These are phyloP conservation scores for Rhodamnia argentea DNA, from an alignment of 345 rosid species.

Conservation along the genomic window DNA sequence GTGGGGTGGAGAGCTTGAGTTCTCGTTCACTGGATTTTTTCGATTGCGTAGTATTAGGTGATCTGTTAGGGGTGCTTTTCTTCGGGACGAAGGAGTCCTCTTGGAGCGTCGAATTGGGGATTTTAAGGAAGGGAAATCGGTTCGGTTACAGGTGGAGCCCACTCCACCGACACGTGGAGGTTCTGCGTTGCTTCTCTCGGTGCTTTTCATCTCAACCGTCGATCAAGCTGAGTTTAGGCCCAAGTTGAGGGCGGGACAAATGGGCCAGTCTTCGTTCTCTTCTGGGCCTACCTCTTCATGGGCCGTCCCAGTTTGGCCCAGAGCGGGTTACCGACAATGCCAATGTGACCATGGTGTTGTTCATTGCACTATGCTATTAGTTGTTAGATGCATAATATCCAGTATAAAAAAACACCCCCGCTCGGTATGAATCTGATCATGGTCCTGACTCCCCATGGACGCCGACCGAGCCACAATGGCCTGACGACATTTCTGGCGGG, in stretches of 20 bases:
- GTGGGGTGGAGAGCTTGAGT: background rate
- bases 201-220: too few relatives aligned
- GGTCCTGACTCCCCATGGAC: background rate
- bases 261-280: background rate
- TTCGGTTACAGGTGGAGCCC: background rate
- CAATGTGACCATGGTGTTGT: background rate
- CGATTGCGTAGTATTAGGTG: background rate
- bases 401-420: too few relatives aligned
- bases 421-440: background rate
- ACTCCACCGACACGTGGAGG: background rate
- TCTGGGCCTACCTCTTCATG: background rate
- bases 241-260: accelerated
- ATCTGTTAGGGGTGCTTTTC: background rate
- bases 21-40: background rate
- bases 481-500: background rate
- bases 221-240: too few relatives aligned
- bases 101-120: background rate
- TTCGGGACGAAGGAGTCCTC: background rate
- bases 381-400: too few relatives aligned
- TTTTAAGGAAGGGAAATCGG: background rate
- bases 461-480: background rate
- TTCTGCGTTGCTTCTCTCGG: too few relatives aligned
- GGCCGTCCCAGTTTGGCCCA: background rate
- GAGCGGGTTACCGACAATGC: background rate
- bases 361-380: background rate